A percentile compares a stretch with the other conserved stretches of the same genome.
Evolutionary conservation across 1,139 yeast genomes (phyloP).

Genomic region (Hyphopichia fennica): DNA sequence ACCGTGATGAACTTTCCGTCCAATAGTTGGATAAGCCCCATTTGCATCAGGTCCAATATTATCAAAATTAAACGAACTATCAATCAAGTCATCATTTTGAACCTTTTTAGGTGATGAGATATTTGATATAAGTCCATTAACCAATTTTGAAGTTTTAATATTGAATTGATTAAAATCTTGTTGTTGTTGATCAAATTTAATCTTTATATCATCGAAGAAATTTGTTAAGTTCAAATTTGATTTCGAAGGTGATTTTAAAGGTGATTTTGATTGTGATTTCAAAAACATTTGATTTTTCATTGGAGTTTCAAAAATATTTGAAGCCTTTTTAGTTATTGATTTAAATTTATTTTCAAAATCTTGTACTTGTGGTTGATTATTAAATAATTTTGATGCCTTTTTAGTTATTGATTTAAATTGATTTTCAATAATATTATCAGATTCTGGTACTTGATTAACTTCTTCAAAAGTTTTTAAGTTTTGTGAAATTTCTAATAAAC

Average conservation of each 20-base stretch:
- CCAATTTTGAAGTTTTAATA: constrained; percentile 21
- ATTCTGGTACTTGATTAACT: too few relatives aligned
- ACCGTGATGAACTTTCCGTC: background rate
- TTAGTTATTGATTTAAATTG: constrained; percentile 11
- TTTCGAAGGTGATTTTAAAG: background rate
- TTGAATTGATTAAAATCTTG: constrained; percentile 21
- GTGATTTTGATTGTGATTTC: background rate
- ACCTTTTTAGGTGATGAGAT: constrained; percentile 10
- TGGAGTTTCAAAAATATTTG: constrained; percentile 14
- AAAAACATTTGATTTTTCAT: background rate
- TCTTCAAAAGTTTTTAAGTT: constrained; percentile 11
- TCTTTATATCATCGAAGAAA: constrained; percentile 15
- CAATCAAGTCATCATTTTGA: constrained; percentile 14
- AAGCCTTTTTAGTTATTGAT: constrained; percentile 20
- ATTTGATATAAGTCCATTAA: constrained; percentile 16
- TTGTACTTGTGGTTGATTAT: background rate
- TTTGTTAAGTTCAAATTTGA: constrained; percentile 3
- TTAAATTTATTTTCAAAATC: constrained; percentile 7
- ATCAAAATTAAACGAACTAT: constrained; percentile 30
- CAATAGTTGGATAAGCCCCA: constrained; percentile 1
- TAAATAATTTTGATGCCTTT: constrained; percentile 1
- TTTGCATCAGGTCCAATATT: constrained; percentile 8
- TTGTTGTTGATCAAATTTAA: constrained; percentile 17
- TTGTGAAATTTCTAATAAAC: constrained; percentile 27
- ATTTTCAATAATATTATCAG: constrained; percentile 4